Evolutionary conservation across 345 rosid species (phyloP).

Genomic region (Corchorus olitorius): DNA sequence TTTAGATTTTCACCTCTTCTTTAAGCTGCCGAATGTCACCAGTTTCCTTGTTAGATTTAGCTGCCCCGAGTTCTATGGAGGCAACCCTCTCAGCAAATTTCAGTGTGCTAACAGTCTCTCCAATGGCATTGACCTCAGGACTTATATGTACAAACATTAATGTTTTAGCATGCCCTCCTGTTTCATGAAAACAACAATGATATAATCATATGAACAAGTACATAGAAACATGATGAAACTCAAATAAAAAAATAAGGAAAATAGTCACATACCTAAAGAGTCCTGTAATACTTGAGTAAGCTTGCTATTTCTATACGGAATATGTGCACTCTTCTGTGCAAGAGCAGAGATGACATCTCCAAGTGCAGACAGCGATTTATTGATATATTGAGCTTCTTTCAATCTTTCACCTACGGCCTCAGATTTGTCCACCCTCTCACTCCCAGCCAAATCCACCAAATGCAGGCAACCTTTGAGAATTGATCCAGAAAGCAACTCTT

Average conservation of each 20-base stretch:
- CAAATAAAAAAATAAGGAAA: conserved; percentile 8
- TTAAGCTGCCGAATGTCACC: conserved; percentile 89
- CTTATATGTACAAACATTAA: conserved; percentile 95
- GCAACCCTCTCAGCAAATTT: conserved; percentile 98
- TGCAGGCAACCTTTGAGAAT: conserved; percentile 88
- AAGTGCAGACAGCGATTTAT: conserved; percentile 87
- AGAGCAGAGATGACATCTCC: conserved; percentile 97
- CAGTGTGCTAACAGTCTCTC: conserved; percentile 94
- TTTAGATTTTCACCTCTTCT: conserved; percentile 66
- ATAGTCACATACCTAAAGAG: conserved; percentile 66
- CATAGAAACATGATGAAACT: background rate
- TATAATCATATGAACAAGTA: conserved; percentile 1
- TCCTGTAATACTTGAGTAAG: conserved; percentile 96
- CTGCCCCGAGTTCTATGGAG: conserved; percentile 93
- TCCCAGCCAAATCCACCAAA: conserved; percentile 97
- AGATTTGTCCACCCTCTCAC: conserved; percentile 95
- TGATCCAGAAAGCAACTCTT: conserved; percentile 80
- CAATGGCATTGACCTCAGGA: conserved; percentile 78
- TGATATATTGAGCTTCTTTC: conserved; percentile 97
- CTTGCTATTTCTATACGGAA: conserved; percentile 96
- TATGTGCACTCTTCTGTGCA: conserved; percentile 88
- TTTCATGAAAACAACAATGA: background rate
- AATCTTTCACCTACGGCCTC: conserved; percentile 97
- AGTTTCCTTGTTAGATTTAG: conserved; percentile 86
- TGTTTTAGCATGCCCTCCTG: conserved; percentile 98